A percentile compares a stretch with the other conserved stretches of the same genome.
Evolutionary conservation across 345 rosid genomes (phyloP).

Genomic region (Camelina hispida): DNA sequence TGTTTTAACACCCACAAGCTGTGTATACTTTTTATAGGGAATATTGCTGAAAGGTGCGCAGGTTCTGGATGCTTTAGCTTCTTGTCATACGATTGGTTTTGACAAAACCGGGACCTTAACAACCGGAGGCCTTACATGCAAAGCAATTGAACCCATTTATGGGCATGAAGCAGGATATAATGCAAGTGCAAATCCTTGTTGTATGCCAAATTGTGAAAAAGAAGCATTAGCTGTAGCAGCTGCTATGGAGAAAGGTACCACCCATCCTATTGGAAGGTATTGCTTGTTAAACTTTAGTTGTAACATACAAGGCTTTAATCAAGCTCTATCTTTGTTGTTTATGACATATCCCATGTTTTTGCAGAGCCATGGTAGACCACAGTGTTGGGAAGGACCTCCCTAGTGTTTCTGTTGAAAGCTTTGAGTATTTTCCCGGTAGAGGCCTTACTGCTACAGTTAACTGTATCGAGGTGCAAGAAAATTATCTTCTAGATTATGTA

Average conservation of each 20-base stretch:
- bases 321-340: neutral
- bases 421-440: conserved; percentile 87
- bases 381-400: conserved; percentile 86
- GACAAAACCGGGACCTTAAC: conserved; percentile 98
- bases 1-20: neutral
- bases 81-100: conserved; percentile 87
- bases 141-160: conserved; percentile 88
- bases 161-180: conserved; percentile 60
- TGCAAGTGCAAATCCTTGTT: conserved; percentile 54
- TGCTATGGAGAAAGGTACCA: conserved; percentile 98
- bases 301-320: neutral
- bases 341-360: neutral
- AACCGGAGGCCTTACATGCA: conserved; percentile 91
- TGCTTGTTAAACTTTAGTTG: neutral
- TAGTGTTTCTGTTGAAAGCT: conserved; percentile 71
- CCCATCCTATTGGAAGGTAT: conserved; percentile 97
- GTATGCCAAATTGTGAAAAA: conserved; percentile 76
- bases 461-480: conserved; percentile 54
- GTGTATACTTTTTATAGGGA: conserved; percentile 53
- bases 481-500: conserved; percentile 3
- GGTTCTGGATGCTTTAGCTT: conserved; percentile 82
- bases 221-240: conserved; percentile 98
- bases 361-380: conserved; percentile 93
- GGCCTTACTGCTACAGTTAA: conserved; percentile 86
- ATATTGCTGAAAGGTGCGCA: conserved; percentile 93